Base-by-base conservation (phyloP, 768 basidiomycete species). In the Antrodiella citrinella region DNA sequence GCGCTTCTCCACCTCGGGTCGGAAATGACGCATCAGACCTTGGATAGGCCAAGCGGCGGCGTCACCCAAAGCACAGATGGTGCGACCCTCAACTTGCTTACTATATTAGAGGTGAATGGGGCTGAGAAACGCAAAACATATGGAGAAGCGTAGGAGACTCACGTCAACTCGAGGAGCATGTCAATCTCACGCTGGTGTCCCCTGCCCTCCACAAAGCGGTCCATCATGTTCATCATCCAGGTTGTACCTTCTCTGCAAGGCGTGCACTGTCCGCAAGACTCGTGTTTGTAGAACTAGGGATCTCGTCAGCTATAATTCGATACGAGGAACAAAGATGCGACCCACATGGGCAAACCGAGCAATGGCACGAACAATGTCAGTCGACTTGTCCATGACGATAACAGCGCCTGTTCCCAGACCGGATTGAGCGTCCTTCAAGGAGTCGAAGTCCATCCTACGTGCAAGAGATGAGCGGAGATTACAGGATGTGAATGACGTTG, bases 141-240 rank as follows among this genome's bases (percentile, higher is more conserved):
- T n/a, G 13, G 46, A 13, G 11, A 39, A 35, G 38, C 43, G 52
- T 35, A 42, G 23, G 22, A 18, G 19, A 72, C 79, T 44, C 60
- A 91, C 88, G 93, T 97, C 41, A 97, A 67, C 68, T 98, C 95
- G 23, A 94, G 80, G 11, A 99, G 75, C 95, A 97, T 97, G 67
- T 98, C 95, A 51, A 99, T 97, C 72, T 99, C 95, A 51, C 95
- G 84, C 56, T 77, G 76, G 61, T 94, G 90, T 0, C 85, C 90
- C 10, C 94, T 80, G 2, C 95, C 95, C 62, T 90, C 87, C 15
- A 88, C 91, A 75, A 99, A 81, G 44, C 95, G 84, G 65, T 91
- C 80, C 95, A 99, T 99, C 92, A 98, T 97, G 69, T 97, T 95
- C 81, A 87, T 91, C 89, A 99, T 91, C 95, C 95, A 98, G 0